phyloP scores from a whole-genome alignment of 2,329 filamentous ascomycete genomes.

The Stagonosporopsis cucurbitacearum region DNA sequence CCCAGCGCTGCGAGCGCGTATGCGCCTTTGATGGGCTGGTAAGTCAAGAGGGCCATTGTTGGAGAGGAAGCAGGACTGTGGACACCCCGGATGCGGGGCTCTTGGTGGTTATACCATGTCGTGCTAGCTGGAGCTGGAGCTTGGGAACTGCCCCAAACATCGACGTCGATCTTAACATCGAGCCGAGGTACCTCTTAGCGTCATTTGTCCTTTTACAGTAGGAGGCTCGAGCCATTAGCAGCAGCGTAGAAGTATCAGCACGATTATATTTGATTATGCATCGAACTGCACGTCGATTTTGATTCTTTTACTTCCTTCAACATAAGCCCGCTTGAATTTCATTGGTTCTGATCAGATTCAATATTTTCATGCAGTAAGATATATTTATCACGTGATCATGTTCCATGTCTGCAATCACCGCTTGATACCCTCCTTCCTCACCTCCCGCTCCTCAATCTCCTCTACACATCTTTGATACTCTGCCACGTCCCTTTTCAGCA shows the following conservation, averaged over 20 bases:
- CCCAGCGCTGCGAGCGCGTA: constrained; percentile 47
- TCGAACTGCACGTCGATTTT: too few relatives aligned
- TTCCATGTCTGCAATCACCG: too few relatives aligned
- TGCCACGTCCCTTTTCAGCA: constrained; percentile 1
- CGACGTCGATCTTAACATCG: constrained; percentile 1
- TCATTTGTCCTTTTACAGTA: not conserved
- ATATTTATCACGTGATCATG: too few relatives aligned
- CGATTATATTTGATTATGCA: too few relatives aligned
- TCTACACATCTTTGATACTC: not conserved
- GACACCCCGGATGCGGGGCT: not conserved
- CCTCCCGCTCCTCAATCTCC: not conserved
- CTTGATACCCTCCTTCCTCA: not conserved
- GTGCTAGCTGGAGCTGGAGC: constrained; percentile 1
- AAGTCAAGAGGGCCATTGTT: constrained; percentile 33
- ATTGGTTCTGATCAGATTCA: too few relatives aligned
- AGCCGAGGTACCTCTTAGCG: constrained; percentile 5
- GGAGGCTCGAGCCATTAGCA: too few relatives aligned
- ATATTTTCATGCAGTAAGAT: too few relatives aligned
- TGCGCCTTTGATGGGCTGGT: constrained; percentile 51
- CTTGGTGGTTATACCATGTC: constrained; percentile 6
- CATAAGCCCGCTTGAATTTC: too few relatives aligned
- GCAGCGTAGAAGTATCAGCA: too few relatives aligned
- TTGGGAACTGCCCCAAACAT: not conserved
- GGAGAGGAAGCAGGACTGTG: too few relatives aligned
- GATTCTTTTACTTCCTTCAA: too few relatives aligned